These are phyloP conservation scores for Chlorella sp. DNA, from an alignment of 139 green algal species.

Conservation along the genomic window DNA sequence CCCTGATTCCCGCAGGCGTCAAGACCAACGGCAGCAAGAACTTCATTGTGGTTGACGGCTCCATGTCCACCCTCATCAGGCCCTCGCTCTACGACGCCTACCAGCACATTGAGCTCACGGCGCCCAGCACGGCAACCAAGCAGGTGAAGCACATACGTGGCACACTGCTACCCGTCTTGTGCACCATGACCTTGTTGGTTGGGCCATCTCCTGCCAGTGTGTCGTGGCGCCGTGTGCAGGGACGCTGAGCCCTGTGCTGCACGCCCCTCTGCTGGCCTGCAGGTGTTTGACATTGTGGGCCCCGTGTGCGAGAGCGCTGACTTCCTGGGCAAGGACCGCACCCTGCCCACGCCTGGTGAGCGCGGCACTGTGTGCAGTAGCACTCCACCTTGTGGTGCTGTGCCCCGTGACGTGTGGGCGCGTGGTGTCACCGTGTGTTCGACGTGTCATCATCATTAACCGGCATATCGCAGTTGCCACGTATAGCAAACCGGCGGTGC, in stretches of 20 bases:
- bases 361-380: neutral
- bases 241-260: too few relatives aligned
- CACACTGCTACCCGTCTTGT: too few relatives aligned
- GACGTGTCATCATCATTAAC: neutral
- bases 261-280: too few relatives aligned
- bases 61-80: conserved; percentile 93
- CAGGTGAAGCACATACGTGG: conserved; percentile 17
- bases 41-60: conserved; percentile 95
- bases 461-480: neutral
- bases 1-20: too few relatives aligned
- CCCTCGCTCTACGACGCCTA: conserved; percentile 87
- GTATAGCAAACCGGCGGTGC: too few relatives aligned
- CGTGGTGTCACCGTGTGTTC: neutral
- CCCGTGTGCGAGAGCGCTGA: conserved; percentile 96
- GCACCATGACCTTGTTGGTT: too few relatives aligned
- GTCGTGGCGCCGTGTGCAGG: too few relatives aligned
- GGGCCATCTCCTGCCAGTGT: too few relatives aligned
- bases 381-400: neutral
- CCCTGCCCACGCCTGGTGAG: conserved; percentile 4
- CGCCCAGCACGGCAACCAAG: conserved; percentile 34
- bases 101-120: conserved; percentile 96
- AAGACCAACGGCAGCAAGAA: conserved; percentile 98
- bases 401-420: neutral
- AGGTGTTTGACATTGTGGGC: conserved; percentile 88
- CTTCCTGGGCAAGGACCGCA: conserved; percentile 58